These are phyloP conservation scores for Raphanus raphanistrum DNA, from an alignment of 345 rosid species.

Conservation along the genomic window DNA sequence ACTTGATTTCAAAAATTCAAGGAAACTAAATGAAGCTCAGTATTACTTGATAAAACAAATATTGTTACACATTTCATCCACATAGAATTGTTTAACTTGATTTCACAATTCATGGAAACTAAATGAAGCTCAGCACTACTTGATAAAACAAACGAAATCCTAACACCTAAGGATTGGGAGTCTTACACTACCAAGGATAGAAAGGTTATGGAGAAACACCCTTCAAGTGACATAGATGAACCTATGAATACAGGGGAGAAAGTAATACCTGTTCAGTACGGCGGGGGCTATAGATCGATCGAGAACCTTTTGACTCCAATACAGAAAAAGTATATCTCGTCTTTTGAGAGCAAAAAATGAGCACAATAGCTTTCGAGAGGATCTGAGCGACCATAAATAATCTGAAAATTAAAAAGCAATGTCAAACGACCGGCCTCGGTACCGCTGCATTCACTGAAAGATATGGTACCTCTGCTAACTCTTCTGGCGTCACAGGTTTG, in stretches of 20 bases:
- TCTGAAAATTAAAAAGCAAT: slow-evolving; percentile 53
- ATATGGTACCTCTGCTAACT: slow-evolving; percentile 78
- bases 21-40: slow-evolving; percentile 1
- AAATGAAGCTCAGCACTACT: slow-evolving; percentile 6
- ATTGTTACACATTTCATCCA: slow-evolving; percentile 13
- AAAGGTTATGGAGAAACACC: neutral
- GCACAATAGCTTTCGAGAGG: slow-evolving; percentile 92
- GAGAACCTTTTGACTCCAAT: slow-evolving; percentile 66
- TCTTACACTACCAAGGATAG: slow-evolving; percentile 8
- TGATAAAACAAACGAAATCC: neutral
- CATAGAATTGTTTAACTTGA: neutral
- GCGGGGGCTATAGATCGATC: slow-evolving; percentile 72
- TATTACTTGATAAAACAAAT: neutral
- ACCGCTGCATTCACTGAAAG: slow-evolving; percentile 5
- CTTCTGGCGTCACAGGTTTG: slow-evolving; percentile 77
- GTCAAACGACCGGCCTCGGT: slow-evolving; percentile 34
- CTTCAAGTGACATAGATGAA: slow-evolving; percentile 7
- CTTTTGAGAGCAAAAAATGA: slow-evolving; percentile 84
- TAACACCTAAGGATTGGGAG: neutral
- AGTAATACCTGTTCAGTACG: slow-evolving; percentile 61
- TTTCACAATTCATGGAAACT: neutral
- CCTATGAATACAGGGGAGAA: slow-evolving; percentile 9
- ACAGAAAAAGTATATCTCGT: slow-evolving; percentile 76
- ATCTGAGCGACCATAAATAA: slow-evolving; percentile 76
- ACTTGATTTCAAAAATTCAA: neutral